Base-by-base conservation (phyloP, 75 land plant genomes). In the Azolla pinnata region DNA sequence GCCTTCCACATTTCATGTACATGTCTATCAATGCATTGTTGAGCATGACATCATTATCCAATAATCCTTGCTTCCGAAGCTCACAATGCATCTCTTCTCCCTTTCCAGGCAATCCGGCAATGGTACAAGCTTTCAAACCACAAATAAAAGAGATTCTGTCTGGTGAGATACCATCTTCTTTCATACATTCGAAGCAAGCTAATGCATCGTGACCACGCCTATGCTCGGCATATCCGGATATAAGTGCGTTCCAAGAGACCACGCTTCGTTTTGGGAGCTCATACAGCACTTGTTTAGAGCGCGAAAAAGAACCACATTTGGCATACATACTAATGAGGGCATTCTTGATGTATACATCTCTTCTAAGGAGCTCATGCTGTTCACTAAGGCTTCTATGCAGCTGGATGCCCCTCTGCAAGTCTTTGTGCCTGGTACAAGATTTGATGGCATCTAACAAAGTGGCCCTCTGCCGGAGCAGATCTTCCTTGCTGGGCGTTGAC, bases 1-100 rank as follows among this genome's bases (percentile, higher is more conserved):
- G n/a, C n/a, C n/a, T n/a, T n/a, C n/a, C n/a, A n/a, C 76, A 28
- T 76, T 68, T 18, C n/a, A n/a, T n/a, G n/a, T n/a, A n/a, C n/a
- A n/a, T n/a, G n/a, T n/a, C n/a, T n/a, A n/a, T n/a, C n/a, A 83
- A 34, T 17, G 73, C 76, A 56, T 83, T 83, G 8, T 71, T 67
- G 1, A 72, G 57, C 16, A 74, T 25, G 0, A 51, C 56, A 33
- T 67, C 69, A 9, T 14, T 1, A 8, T 54, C 26, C 12, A n/a
- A n/a, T n/a, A 76, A 55, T 7, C 86, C 80, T 12, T 35, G 5
- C 12, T 35, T 35, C 10, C 10, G 5, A 12, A 35, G 5, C 40
- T 35, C 40, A 5, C 5, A 5, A 35, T 35, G 12, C 5, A 35
- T 5, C 12, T 35, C 10, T 5, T 35, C 10, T 5, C 40, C 40